A percentile compares a stretch with the other conserved stretches of the same genome.
phyloP scores from a whole-genome alignment of 163 green algal species.

The Botryococcus braunii region DNA sequence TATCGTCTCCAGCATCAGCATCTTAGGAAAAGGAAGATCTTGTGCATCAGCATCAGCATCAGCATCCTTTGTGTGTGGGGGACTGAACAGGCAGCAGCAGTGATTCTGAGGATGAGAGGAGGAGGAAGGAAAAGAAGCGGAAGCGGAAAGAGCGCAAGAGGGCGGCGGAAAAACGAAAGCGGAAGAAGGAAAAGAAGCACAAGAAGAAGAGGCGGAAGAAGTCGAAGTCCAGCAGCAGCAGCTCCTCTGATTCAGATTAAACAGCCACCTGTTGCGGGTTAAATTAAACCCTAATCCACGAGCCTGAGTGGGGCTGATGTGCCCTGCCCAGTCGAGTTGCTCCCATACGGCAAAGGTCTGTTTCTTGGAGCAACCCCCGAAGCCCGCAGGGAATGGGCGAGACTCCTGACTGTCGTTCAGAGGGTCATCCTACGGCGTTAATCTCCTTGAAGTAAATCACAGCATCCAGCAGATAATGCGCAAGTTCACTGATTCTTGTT shows the following conservation, averaged over 20 bases:
- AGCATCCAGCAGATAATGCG: no score
- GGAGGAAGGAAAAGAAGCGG: conserved; percentile 13
- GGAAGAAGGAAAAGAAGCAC: conserved; percentile 15
- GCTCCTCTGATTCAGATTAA: background rate
- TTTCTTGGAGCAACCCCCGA: no score
- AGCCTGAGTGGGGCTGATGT: no score
- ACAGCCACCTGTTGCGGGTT: no score
- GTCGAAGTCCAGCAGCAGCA: background rate
- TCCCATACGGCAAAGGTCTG: no score
- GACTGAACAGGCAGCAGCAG: conserved; percentile 6
- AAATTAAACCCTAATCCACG: no score
- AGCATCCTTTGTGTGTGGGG: conserved; percentile 3
- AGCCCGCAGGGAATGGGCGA: no score
- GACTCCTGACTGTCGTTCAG: no score
- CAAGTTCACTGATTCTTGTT: no score
- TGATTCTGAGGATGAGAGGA: conserved; percentile 16
- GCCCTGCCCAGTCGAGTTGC: no score
- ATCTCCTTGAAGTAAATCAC: no score
- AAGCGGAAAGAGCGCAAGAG: conserved; percentile 24
- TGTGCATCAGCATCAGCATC: conserved; percentile 4
- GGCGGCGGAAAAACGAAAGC: conserved; percentile 17
- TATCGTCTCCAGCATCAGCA: background rate
- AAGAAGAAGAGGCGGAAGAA: conserved; percentile 11
- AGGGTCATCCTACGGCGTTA: no score
- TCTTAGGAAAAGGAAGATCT: background rate